Evolutionary conservation across 202 grass and related monocot genomes (phyloP), one percentile per base, ranked within the genome.

Genomic region (Cymbopogon flexuosus): DNA sequence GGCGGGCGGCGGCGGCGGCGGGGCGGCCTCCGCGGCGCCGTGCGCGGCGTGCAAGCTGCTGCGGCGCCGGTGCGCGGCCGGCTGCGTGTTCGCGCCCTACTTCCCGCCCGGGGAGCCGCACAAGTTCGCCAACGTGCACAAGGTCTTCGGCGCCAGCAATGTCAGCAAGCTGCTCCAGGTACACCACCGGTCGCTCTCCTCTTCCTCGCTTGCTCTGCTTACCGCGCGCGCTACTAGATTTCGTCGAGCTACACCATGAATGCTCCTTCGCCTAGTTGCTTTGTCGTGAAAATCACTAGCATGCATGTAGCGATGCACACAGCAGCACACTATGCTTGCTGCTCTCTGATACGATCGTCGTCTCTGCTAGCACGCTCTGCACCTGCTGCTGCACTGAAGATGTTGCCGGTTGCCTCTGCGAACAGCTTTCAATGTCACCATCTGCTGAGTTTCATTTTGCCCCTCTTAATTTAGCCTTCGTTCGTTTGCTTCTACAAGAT

Each of bases 101-200:
- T 97, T 97, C 78, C 92, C 94, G 6, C 75, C 91, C 0, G 76
- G 60, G 2, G 94, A 97, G 84, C 94, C 90, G 29, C 94, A 90
- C 84, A 88, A 87, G 78, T 97, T 97, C 81, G 92, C 90, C 81
- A 89, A 84, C 60, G 92, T 97, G 69, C 95, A 97, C 82, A 94
- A 91, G 88, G 92, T 97, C 40, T 94, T 97, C 70, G 94, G 94
- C 15, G 94, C 94, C 77, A 97, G 94, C 86, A 97, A 97, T 87
- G 88, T 97, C 84, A 94, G 89, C 94, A 97, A 97, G 86, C 92
- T 97, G 36, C 84, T 97, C 80, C 94, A 97, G 94, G 94, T 93
- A 67, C 45, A 14, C 12, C 42, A 3, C 42, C 42, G 42, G 2
- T 43, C 41, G 41, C 42, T 45, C 42, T 45, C 2, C 12, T 45